Percentiles rank a stretch among this genome's conserved stretches.
Conservation (phyloP, 2,329 filamentous ascomycete species). For the Alternaria brassicicola region DNA sequence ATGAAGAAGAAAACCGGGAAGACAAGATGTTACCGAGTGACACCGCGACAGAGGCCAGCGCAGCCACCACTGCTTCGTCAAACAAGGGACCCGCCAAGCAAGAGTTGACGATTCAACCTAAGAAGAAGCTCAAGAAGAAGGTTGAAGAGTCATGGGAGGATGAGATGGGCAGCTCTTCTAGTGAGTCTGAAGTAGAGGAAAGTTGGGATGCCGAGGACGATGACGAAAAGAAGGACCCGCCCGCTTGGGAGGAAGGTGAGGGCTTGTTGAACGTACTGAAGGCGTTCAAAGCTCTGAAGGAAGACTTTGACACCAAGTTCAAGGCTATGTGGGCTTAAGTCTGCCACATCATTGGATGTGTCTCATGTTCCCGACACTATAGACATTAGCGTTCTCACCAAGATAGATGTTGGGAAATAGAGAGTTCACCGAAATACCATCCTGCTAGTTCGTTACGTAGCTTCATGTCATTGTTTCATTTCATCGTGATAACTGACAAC, state of each 20-base stretch:
- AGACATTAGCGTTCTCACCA: neutral
- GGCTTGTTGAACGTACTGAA: conserved; percentile 63
- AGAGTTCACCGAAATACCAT: neutral
- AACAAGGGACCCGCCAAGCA: conserved; percentile 35
- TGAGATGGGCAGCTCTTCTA: conserved; percentile 44
- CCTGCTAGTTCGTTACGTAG: neutral
- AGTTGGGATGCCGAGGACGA: conserved; percentile 37
- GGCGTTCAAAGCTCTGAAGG: conserved; percentile 63
- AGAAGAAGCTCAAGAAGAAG: conserved; percentile 48
- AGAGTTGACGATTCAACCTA: conserved; percentile 40
- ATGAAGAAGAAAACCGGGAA: conserved; percentile 55
- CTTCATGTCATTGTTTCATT: neutral
- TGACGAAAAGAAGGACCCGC: conserved; percentile 29
- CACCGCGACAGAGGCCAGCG: conserved; percentile 23
- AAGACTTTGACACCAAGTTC: conserved; percentile 70
- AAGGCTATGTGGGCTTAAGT: conserved; percentile 63
- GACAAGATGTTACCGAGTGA: conserved; percentile 44
- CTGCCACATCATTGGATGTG: neutral
- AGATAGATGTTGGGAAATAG: neutral
- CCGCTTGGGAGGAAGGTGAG: conserved; percentile 53
- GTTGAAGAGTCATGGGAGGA: conserved; percentile 51
- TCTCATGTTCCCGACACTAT: neutral
- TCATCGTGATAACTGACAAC: neutral
- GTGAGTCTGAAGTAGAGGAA: conserved; percentile 26
- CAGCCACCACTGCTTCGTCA: conserved; percentile 28